These are phyloP conservation scores for Phaffia rhodozyma DNA, from an alignment of 1,284 basidiomycete genomes.

Conservation along the genomic window DNA sequence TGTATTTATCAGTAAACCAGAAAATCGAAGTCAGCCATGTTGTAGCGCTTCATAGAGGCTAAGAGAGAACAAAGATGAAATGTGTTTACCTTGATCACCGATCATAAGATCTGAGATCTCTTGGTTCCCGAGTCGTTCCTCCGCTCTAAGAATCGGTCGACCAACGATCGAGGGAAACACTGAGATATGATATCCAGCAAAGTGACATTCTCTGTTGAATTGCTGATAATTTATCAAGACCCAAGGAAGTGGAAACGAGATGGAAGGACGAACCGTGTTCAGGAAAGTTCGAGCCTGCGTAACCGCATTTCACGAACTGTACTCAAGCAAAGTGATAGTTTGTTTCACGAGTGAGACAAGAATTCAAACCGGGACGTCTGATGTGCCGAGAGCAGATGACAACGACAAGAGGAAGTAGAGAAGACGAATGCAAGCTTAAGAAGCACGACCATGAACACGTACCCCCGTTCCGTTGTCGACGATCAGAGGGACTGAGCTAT, in stretches of 20 bases:
- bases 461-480: too few relatives aligned
- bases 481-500: too few relatives aligned
- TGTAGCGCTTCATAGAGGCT: too few relatives aligned
- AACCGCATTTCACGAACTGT: conserved; percentile 97
- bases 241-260: conserved; percentile 3
- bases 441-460: too few relatives aligned
- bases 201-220: background rate
- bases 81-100: conserved; percentile 54
- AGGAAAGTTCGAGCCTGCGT: conserved; percentile 96
- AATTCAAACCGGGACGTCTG: too few relatives aligned
- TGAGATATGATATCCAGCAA: conserved; percentile 27
- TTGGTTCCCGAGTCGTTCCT: conserved; percentile 75
- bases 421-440: too few relatives aligned
- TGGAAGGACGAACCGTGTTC: conserved; percentile 60
- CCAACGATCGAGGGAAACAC: conserved; percentile 96
- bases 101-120: conserved; percentile 95
- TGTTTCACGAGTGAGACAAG: too few relatives aligned
- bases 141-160: conserved; percentile 89
- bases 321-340: too few relatives aligned
- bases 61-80: background rate
- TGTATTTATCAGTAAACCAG: conserved; percentile 20
- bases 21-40: too few relatives aligned
- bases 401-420: too few relatives aligned
- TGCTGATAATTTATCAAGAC: background rate
- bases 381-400: too few relatives aligned